Base-by-base conservation (phyloP, 257 asterid genomes). In the Sherardia arvensis region DNA sequence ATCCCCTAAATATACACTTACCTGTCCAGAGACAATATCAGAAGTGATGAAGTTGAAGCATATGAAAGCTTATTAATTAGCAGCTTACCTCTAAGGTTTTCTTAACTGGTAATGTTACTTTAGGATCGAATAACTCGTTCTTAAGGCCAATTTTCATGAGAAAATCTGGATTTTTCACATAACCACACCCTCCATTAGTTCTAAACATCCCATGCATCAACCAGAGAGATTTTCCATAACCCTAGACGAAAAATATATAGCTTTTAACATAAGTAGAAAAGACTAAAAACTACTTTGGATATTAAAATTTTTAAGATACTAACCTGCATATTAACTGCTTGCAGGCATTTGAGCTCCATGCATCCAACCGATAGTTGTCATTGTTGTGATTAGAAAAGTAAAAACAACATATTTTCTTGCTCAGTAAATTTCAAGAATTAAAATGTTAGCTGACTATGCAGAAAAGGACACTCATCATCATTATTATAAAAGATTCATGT, bases 291-390 rank as follows among this genome's bases (percentile, higher is more conserved):
- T 17, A 47, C 8, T 22, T 3, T 25, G 40, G 22, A 38, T 12
- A 29, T 26, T 21, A 1, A 4, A 20, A 8, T 47, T 25, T 29
- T 14, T 34, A 14, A 23, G 1, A 22, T 6, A 48, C 68, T 23
- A 59, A 88, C 99, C 95, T 93, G 97, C 99, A 90, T 93, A 67
- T 92, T 92, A 27, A 89, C 89, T 47, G 96, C n/a, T n/a, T n/a
- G n/a, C 99, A 67, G 85, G 89, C 99, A 92, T 89, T 81, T 92
- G 99, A 45, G 97, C 99, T 71, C 99, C 97, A 61, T 89, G 99
- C 77, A 78, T 86, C 99, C 99, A 92, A 17, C 90, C 95, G 4
- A 65, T 79, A 20, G 73, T 66, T n/a, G n/a, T n/a, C n/a, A n/a
- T n/a, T n/a, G n/a, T n/a, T n/a, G n/a, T n/a, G n/a, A n/a, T n/a